Percentiles rank a stretch among this genome's conserved stretches.
Evolutionary conservation across 768 basidiomycete genomes (phyloP).

Genomic region (Lactifluus echinatus): DNA sequence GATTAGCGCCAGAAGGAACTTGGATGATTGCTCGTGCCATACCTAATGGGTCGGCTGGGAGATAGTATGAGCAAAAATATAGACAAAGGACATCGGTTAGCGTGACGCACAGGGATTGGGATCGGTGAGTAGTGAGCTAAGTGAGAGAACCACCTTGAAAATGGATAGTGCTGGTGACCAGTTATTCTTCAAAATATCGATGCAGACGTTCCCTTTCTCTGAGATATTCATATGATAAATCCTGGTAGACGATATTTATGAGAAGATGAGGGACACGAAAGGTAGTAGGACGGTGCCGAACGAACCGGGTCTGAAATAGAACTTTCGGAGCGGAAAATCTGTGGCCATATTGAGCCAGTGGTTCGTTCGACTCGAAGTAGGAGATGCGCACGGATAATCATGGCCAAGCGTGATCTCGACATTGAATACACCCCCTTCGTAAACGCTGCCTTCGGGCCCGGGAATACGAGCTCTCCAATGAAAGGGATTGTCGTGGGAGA

Average conservation of each 20-base stretch:
- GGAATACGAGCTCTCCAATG: conserved; percentile 72
- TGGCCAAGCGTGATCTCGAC: conserved; percentile 54
- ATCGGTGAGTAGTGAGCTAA: conserved; percentile 87
- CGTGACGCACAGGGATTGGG: conserved; percentile 76
- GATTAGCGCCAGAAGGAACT: not conserved
- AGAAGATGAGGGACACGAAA: conserved; percentile 3
- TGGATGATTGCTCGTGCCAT: not conserved
- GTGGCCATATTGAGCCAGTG: not conserved
- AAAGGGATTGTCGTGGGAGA: conserved; percentile 52
- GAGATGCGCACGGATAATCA: conserved; percentile 66
- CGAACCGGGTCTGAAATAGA: conserved; percentile 61
- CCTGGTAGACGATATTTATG: conserved; percentile 29
- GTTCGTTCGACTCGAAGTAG: not conserved
- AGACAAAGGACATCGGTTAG: not conserved
- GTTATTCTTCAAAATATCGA: conserved; percentile 87
- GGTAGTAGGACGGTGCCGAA: conserved; percentile 22
- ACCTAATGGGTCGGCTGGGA: conserved; percentile 20
- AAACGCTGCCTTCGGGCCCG: conserved; percentile 74
- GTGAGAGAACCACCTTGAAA: conserved; percentile 89
- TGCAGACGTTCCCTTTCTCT: conserved; percentile 69
- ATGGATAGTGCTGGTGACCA: conserved; percentile 93
- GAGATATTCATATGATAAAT: conserved; percentile 92
- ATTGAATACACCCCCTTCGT: conserved; percentile 70
- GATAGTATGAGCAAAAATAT: not conserved
- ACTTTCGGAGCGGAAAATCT: conserved; percentile 78